These are phyloP conservation scores for Daldinia childiae DNA, from an alignment of 495 filamentous ascomycete genomes.

Conservation along the genomic window DNA sequence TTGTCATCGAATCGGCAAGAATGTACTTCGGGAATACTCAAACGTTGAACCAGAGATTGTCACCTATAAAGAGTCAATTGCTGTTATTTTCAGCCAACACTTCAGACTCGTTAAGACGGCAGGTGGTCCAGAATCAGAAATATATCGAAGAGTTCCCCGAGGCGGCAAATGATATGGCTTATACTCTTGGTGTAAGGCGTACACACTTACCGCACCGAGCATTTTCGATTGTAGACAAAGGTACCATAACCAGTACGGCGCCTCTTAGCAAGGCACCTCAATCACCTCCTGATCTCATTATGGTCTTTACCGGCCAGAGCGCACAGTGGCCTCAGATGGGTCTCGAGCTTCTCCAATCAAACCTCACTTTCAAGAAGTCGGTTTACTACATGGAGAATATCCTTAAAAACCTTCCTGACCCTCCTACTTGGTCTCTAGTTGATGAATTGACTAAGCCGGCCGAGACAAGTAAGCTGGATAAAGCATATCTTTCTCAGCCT, in stretches of 20 bases:
- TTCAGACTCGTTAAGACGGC: slow-evolving; percentile 21
- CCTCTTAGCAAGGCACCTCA: neutral
- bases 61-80: slow-evolving; percentile 37
- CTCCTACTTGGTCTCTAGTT: slow-evolving; percentile 30
- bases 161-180: slow-evolving; percentile 31
- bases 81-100: slow-evolving; percentile 30
- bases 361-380: slow-evolving; percentile 1
- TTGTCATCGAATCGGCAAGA: slow-evolving; percentile 51
- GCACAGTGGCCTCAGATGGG: slow-evolving; percentile 44
- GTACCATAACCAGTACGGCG: neutral
- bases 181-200: slow-evolving; percentile 32
- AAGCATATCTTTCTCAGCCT: slow-evolving; percentile 57
- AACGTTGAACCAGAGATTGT: slow-evolving; percentile 46
- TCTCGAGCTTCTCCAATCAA: slow-evolving; percentile 21
- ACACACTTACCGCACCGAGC: slow-evolving; percentile 38
- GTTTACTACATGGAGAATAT: neutral
- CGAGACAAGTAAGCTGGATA: slow-evolving; percentile 25
- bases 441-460: slow-evolving; percentile 35
- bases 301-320: slow-evolving; percentile 47
- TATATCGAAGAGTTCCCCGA: slow-evolving; percentile 19
- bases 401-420: slow-evolving; percentile 5
- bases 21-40: neutral
- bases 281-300: neutral
- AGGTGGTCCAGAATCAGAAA: neutral
- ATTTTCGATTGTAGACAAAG: slow-evolving; percentile 30